Conservation (phyloP, 345 rosid genomes). For the Euphorbia lathyris region DNA sequence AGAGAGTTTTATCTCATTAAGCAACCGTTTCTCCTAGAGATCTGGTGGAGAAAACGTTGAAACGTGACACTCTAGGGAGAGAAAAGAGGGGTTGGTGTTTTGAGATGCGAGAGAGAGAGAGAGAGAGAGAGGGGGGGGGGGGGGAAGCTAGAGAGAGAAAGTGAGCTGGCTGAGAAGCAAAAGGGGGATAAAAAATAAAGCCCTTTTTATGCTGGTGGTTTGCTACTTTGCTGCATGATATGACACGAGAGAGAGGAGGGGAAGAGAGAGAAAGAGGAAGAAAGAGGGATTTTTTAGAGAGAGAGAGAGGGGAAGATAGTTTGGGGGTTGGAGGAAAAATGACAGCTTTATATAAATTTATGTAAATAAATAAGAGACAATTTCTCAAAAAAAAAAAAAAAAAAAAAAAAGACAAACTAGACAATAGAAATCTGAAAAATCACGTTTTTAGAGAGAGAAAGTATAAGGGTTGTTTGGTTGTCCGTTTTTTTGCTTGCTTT, state of each 20-base stretch:
- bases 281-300: background rate
- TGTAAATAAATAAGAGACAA: too few species aligned
- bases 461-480: too few species aligned
- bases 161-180: constrained; percentile 23
- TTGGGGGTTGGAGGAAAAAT: too few species aligned
- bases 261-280: constrained; percentile 25
- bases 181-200: background rate
- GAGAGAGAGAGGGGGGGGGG: constrained; percentile 45
- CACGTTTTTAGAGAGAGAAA: too few species aligned
- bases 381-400: too few species aligned
- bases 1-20: constrained; percentile 22
- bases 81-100: constrained; percentile 23
- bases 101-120: constrained; percentile 13
- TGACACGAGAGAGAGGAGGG: constrained; percentile 29
- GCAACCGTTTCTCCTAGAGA: constrained; percentile 58
- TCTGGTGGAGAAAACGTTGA: constrained; percentile 49
- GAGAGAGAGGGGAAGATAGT: background rate
- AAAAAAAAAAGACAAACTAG: too few species aligned
- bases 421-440: too few species aligned
- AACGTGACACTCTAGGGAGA: constrained; percentile 14
- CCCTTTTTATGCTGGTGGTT: constrained; percentile 10
- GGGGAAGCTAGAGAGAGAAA: constrained; percentile 34
- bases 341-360: too few species aligned
- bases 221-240: constrained; percentile 47
- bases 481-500: too few species aligned